phyloP scores from a whole-genome alignment of 805 yeast genomes.

The Metahyphopichia silvanorum region DNA sequence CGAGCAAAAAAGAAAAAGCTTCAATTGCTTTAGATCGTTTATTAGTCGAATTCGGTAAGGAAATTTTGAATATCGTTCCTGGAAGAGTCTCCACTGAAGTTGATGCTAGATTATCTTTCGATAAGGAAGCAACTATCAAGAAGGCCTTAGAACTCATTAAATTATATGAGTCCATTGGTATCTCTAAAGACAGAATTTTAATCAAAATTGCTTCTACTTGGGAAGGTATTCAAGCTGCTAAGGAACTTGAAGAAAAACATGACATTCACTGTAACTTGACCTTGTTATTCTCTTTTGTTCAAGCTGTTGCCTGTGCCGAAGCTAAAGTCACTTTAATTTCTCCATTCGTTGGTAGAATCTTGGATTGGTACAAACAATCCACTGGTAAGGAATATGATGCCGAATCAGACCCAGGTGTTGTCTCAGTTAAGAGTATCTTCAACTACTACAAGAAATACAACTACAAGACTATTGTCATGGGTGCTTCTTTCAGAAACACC shows the following conservation, averaged over 20 bases:
- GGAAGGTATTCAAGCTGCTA: constrained; percentile 99
- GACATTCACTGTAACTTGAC: constrained; percentile 95
- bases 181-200: constrained; percentile 82
- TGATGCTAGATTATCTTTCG: constrained; percentile 96
- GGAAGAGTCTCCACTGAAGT: constrained; percentile 99
- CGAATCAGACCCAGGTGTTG: constrained; percentile 93
- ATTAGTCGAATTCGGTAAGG: constrained; percentile 93
- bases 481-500: constrained; percentile 98
- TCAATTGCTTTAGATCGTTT: constrained; percentile 84
- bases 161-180: constrained; percentile 82
- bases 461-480: constrained; percentile 98
- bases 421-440: constrained; percentile 82
- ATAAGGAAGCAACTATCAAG: constrained; percentile 88
- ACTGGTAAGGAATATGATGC: constrained; percentile 84
- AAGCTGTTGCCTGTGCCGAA: constrained; percentile 99
- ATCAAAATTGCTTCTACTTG: constrained; percentile 97
- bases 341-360: constrained; percentile 98
- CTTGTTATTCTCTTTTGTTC: constrained; percentile 88
- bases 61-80: constrained; percentile 91
- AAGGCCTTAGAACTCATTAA: constrained; percentile 91
- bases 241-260: constrained; percentile 86
- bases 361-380: constrained; percentile 95
- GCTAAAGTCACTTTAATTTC: constrained; percentile 94
- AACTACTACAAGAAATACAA: constrained; percentile 97
- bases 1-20: constrained; percentile 64